Percentiles rank a stretch among this genome's conserved stretches.
phyloP scores from a whole-genome alignment of 257 asterid species.

The Gardenia jasminoides region DNA sequence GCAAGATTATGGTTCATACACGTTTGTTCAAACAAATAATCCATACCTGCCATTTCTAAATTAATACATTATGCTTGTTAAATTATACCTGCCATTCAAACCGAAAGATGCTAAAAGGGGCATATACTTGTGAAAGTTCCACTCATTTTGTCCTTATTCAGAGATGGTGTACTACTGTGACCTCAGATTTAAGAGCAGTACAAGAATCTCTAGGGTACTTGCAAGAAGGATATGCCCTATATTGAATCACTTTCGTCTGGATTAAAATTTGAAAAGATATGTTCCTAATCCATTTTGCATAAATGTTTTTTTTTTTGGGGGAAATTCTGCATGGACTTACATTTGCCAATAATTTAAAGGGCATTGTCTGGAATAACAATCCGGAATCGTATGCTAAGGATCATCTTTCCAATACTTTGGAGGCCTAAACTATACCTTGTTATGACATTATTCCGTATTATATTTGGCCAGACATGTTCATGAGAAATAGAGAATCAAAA shows the following conservation, averaged over 20 bases:
- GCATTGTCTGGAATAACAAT: constrained; percentile 38
- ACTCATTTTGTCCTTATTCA: not conserved
- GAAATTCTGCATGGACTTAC: constrained; percentile 20
- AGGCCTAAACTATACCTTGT: constrained; percentile 18
- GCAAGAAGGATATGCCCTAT: constrained; percentile 17
- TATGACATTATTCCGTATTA: constrained; percentile 4
- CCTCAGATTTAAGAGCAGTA: not conserved
- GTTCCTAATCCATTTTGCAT: constrained; percentile 20
- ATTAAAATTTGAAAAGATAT: constrained; percentile 23
- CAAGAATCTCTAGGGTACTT: not conserved
- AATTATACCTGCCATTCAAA: not conserved
- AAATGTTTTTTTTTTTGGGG: not conserved
- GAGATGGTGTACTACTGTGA: not conserved
- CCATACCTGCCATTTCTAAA: constrained; percentile 1
- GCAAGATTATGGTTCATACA: constrained; percentile 9
- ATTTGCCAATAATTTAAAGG: constrained; percentile 19
- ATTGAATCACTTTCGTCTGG: constrained; percentile 13
- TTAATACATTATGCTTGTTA: not conserved
- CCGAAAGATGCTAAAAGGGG: not conserved
- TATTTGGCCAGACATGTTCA: constrained; percentile 15
- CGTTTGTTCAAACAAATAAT: constrained; percentile 13
- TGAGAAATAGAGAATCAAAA: constrained; percentile 5
- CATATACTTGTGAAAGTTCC: constrained; percentile 12
- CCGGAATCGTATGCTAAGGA: constrained; percentile 54
- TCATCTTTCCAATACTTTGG: constrained; percentile 20